phyloP scores from a whole-genome alignment of 2,329 filamentous ascomycete genomes.

The Alternaria gaisen region DNA sequence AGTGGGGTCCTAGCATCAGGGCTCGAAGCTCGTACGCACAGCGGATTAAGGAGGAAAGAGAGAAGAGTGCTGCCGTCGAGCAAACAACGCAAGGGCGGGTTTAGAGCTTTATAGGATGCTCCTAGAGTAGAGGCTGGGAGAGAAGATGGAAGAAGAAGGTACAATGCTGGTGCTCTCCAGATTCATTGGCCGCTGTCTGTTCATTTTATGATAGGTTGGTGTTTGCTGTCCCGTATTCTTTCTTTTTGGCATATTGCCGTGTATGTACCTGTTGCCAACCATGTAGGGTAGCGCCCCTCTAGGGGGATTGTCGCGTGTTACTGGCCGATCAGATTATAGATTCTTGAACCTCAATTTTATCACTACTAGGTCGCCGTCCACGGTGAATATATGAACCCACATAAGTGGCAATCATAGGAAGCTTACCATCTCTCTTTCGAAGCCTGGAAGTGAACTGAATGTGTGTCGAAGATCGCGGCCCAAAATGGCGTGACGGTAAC shows the following conservation, averaged over 20 bases:
- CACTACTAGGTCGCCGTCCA: background rate
- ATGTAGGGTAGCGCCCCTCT: background rate
- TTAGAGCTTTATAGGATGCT: background rate
- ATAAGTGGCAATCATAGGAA: background rate
- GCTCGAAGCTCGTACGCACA: slow-evolving; percentile 42
- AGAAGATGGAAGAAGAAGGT: background rate
- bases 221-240: background rate
- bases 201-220: background rate
- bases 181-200: background rate
- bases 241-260: background rate
- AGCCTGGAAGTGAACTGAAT: background rate
- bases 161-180: background rate
- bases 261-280: background rate
- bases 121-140: background rate
- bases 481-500: background rate
- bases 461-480: background rate
- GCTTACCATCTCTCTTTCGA: background rate
- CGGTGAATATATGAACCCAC: background rate
- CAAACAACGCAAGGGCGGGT: slow-evolving; percentile 7
- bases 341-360: background rate
- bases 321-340: background rate
- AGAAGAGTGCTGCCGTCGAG: slow-evolving; percentile 18
- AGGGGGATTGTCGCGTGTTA: background rate
- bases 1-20: slow-evolving; percentile 62
- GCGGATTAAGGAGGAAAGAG: slow-evolving; percentile 33